Conservation (phyloP, 345 rosid genomes). For the Ailanthus altissimus region DNA sequence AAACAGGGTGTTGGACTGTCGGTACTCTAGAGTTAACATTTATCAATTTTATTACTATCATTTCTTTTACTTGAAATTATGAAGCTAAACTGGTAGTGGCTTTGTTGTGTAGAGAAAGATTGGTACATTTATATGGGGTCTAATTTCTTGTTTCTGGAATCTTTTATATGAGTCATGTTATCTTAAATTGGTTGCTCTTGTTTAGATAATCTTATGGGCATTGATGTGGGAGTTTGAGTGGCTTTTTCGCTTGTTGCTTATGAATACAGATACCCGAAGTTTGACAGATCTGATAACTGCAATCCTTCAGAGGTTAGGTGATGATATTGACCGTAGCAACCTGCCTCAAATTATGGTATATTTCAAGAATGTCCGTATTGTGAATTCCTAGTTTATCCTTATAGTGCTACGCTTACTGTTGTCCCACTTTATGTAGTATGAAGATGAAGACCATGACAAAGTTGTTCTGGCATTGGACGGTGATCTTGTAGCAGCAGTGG, state of each 20-base stretch:
- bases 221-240: constrained; percentile 17
- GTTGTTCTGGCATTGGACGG: constrained; percentile 81
- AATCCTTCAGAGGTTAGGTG: constrained; percentile 85
- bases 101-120: background rate
- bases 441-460: constrained; percentile 95
- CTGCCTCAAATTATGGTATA: constrained; percentile 87
- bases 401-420: constrained; percentile 21
- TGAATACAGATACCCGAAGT: constrained; percentile 60
- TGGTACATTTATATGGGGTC: background rate
- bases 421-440: constrained; percentile 55
- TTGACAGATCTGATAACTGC: constrained; percentile 79
- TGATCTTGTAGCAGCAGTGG: constrained; percentile 86
- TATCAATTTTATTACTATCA: background rate
- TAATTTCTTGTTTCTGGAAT: background rate
- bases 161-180: background rate
- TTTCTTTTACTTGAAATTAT: background rate
- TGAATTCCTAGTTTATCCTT: constrained; percentile 9
- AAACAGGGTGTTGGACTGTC: background rate
- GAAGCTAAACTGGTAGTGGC: constrained; percentile 2
- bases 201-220: background rate
- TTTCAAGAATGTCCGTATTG: background rate
- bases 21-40: background rate
- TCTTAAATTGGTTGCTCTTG: background rate
- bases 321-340: constrained; percentile 73
- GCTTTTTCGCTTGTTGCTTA: constrained; percentile 18